These are phyloP conservation scores for Gossypium gossypioides DNA, from an alignment of 441 rosid species.

Conservation along the genomic window DNA sequence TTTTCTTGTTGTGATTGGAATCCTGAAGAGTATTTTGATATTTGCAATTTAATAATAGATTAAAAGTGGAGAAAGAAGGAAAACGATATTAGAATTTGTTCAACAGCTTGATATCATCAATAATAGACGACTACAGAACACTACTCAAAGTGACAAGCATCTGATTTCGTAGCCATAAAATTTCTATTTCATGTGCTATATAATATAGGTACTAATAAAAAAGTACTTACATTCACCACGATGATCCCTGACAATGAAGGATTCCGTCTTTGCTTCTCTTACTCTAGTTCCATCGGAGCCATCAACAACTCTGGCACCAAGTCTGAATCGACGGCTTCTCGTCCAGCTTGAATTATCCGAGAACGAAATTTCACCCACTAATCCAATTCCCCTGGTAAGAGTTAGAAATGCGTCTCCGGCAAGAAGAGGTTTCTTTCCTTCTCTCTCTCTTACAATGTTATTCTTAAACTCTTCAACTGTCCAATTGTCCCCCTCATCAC, in stretches of 20 bases:
- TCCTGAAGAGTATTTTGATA: neutral
- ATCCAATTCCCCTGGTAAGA: slow-evolving; percentile 59
- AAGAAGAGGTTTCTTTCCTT: slow-evolving; percentile 87
- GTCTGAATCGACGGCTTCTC: slow-evolving; percentile 88
- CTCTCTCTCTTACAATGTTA: slow-evolving; percentile 84
- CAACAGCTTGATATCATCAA: neutral
- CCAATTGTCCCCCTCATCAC: slow-evolving; percentile 56
- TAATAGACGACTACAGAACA: neutral
- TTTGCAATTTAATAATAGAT: neutral
- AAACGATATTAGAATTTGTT: neutral
- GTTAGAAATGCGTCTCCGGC: slow-evolving; percentile 55
- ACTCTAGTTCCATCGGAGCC: slow-evolving; percentile 45
- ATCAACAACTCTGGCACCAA: slow-evolving; percentile 74
- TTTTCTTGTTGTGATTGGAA: neutral
- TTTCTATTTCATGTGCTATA: neutral
- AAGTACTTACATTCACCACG: slow-evolving; percentile 89
- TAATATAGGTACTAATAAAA: neutral
- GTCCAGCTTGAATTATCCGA: slow-evolving; percentile 99
- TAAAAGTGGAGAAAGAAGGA: neutral
- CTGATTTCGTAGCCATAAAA: neutral
- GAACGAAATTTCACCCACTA: slow-evolving; percentile 65
- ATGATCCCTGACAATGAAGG: slow-evolving; percentile 89
- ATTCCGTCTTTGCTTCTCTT: slow-evolving; percentile 68
- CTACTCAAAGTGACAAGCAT: neutral
- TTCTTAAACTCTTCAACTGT: slow-evolving; percentile 62